phyloP scores from a whole-genome alignment of 129 eudicot genomes.

The Heracleum sosnowskyi region DNA sequence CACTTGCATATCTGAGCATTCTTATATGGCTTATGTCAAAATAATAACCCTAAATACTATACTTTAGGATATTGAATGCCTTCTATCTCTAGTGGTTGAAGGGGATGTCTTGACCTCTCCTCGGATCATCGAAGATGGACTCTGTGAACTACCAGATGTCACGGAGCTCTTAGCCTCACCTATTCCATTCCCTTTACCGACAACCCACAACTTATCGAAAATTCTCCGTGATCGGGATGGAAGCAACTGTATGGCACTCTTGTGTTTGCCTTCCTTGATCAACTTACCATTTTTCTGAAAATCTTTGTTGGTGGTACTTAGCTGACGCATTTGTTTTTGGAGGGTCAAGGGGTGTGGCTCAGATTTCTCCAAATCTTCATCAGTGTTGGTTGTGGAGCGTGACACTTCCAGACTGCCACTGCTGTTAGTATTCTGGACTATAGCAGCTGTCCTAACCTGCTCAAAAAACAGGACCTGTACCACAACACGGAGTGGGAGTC shows the following conservation, averaged over 20 bases:
- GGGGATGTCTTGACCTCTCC: slow-evolving; percentile 53
- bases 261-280: slow-evolving; percentile 26
- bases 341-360: slow-evolving; percentile 41
- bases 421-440: slow-evolving; percentile 17
- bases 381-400: slow-evolving; percentile 18
- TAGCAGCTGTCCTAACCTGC: slow-evolving; percentile 55
- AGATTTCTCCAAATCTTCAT: slow-evolving; percentile 43
- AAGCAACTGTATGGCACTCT: slow-evolving; percentile 56
- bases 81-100: slow-evolving; percentile 52
- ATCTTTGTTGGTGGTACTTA: slow-evolving; percentile 43
- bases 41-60: background rate
- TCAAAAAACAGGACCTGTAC: slow-evolving; percentile 80
- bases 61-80: slow-evolving; percentile 68
- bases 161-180: slow-evolving; percentile 67
- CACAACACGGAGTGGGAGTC: slow-evolving; percentile 69
- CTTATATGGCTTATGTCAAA: slow-evolving; percentile 9
- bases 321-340: slow-evolving; percentile 36
- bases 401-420: slow-evolving; percentile 17
- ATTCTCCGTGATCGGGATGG: slow-evolving; percentile 80
- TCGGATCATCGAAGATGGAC: slow-evolving; percentile 42
- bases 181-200: slow-evolving; percentile 39
- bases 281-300: slow-evolving; percentile 20
- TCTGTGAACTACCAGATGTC: slow-evolving; percentile 70
- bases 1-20: background rate
- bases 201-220: slow-evolving; percentile 72